phyloP scores from a whole-genome alignment of 2,329 filamentous ascomycete species.

The Lithohypha guttulata region DNA sequence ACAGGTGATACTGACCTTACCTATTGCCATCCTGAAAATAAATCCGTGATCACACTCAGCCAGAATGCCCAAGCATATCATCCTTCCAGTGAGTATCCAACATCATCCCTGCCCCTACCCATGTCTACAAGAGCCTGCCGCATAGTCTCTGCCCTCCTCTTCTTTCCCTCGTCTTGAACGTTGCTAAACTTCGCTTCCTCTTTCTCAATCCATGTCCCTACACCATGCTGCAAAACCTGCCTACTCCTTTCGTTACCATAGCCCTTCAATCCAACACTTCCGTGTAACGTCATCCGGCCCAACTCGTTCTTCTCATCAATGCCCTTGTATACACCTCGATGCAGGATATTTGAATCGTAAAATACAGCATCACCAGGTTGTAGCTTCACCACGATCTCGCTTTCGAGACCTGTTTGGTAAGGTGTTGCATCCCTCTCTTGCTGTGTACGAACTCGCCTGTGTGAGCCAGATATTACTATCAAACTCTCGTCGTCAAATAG shows the following conservation, averaged over 20 bases:
- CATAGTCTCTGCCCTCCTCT: slow-evolving; percentile 33
- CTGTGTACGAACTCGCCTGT: slow-evolving; percentile 59
- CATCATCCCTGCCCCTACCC: slow-evolving; percentile 32
- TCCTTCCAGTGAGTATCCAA: slow-evolving; percentile 35
- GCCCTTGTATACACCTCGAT: slow-evolving; percentile 33
- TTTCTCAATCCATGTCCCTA: slow-evolving; percentile 34
- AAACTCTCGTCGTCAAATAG: slow-evolving; percentile 64
- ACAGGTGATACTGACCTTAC: too few species aligned
- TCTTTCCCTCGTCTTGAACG: slow-evolving; percentile 11
- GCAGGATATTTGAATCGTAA: slow-evolving; percentile 80
- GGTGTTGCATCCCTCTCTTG: slow-evolving; percentile 57
- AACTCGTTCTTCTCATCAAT: slow-evolving; percentile 29
- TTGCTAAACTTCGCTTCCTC: slow-evolving; percentile 30
- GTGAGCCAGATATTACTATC: slow-evolving; percentile 67
- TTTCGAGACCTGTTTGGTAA: slow-evolving; percentile 51
- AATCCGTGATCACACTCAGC: too few species aligned
- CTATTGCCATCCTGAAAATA: too few species aligned
- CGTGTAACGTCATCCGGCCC: slow-evolving; percentile 34
- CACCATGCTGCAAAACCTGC: slow-evolving; percentile 37
- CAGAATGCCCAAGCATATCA: too few species aligned
- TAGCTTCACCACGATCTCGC: slow-evolving; percentile 55
- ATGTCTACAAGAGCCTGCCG: slow-evolving; percentile 34
- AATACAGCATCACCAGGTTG: slow-evolving; percentile 70
- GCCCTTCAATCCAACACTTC: slow-evolving; percentile 32
- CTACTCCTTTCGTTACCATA: slow-evolving; percentile 32